Evolutionary conservation across 768 basidiomycete genomes (phyloP).

Genomic region (Chalciporus sphaerocephalus): DNA sequence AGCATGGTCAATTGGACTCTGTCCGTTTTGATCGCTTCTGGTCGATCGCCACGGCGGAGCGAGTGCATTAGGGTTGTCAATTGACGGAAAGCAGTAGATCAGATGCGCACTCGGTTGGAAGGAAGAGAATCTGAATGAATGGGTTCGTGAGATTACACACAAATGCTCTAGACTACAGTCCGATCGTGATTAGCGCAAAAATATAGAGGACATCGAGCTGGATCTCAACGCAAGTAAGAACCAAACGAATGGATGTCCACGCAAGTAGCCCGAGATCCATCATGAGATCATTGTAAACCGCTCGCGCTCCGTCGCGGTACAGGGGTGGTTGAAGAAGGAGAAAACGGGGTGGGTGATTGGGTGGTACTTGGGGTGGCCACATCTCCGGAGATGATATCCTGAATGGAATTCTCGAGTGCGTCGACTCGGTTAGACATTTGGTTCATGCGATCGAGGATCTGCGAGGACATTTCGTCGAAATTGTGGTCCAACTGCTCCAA

Average conservation of each 20-base stretch:
- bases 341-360: constrained; percentile 53
- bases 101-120: not conserved
- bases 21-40: not conserved
- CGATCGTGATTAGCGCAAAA: constrained; percentile 18
- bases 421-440: constrained; percentile 93
- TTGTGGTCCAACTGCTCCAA: constrained; percentile 84
- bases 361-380: constrained; percentile 47
- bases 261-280: constrained; percentile 13
- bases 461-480: constrained; percentile 90
- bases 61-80: not conserved
- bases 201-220: not conserved
- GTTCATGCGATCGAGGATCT: constrained; percentile 84
- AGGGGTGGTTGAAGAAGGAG: constrained; percentile 19
- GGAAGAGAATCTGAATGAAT: not conserved
- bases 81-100: no score
- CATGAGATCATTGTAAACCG: constrained; percentile 18
- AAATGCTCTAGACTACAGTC: constrained; percentile 10
- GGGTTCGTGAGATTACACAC: constrained; percentile 13
- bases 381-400: constrained; percentile 85
- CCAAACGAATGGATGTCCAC: constrained; percentile 3
- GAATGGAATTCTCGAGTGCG: constrained; percentile 82
- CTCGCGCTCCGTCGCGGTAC: constrained; percentile 44
- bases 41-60: not conserved
- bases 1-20: not conserved
- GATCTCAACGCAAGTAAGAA: constrained; percentile 16